phyloP scores from a whole-genome alignment of 441 rosid species.

The Flueggea neowawraea region DNA sequence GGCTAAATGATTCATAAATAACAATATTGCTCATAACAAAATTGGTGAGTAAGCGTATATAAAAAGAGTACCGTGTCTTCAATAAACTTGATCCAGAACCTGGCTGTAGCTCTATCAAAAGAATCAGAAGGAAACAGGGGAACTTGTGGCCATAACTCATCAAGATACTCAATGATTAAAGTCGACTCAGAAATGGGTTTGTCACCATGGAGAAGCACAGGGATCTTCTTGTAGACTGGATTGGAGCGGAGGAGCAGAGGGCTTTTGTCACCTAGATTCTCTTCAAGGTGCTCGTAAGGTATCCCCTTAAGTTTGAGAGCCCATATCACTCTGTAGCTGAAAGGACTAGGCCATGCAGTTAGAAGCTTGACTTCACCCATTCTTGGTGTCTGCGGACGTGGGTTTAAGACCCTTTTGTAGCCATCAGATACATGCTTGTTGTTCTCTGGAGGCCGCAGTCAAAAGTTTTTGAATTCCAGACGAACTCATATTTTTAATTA shows the following conservation, averaged over 20 bases:
- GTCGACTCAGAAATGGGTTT: slow-evolving; percentile 39
- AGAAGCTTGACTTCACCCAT: too few species aligned
- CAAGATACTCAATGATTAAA: slow-evolving; percentile 45
- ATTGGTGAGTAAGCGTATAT: too few species aligned
- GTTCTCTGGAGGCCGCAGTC: too few species aligned
- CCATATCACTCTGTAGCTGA: slow-evolving; percentile 16
- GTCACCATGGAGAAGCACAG: slow-evolving; percentile 18
- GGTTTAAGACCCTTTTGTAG: too few species aligned
- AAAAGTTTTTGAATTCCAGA: too few species aligned
- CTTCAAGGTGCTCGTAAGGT: slow-evolving; percentile 17
- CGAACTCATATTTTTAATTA: too few species aligned
- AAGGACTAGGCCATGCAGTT: too few species aligned
- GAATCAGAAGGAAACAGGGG: slow-evolving; percentile 32
- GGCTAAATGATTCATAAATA: too few species aligned
- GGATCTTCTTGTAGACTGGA: slow-evolving; percentile 20
- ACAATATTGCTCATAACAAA: too few species aligned
- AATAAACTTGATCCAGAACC: slow-evolving; percentile 38
- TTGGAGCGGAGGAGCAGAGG: slow-evolving; percentile 13
- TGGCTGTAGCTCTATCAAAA: slow-evolving; percentile 23
- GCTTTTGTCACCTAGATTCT: slow-evolving; percentile 24
- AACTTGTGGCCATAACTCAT: slow-evolving; percentile 39
- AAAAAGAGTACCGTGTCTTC: slow-evolving; percentile 25
- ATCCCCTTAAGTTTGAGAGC: slow-evolving; percentile 22
- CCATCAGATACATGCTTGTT: too few species aligned
- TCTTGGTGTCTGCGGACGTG: neutral